Evolutionary conservation across 176 grass and related monocot species (phyloP).

Genomic region (Echinochloa phyllopogon): DNA sequence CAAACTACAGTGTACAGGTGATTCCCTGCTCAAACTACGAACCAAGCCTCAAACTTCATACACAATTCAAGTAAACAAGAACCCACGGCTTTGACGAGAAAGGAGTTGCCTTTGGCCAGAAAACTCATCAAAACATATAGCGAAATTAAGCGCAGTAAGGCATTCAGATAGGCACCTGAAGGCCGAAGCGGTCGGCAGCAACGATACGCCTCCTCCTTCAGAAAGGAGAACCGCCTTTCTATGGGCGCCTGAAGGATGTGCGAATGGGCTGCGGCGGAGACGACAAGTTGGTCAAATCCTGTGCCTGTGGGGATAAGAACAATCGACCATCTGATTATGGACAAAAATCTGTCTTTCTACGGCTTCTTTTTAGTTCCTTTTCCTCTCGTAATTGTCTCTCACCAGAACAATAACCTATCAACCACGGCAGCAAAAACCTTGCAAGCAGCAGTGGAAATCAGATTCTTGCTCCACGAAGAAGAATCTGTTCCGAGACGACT

Average conservation of each 20-base stretch:
- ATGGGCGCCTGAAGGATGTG: neutral
- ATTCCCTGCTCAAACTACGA: neutral
- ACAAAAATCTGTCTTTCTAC: neutral
- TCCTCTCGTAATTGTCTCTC: neutral
- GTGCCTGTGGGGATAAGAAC: conserved; percentile 28
- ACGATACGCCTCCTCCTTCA: conserved; percentile 44
- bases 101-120: conserved; percentile 40
- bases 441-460: conserved; percentile 3
- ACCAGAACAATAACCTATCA: conserved; percentile 5
- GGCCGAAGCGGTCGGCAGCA: conserved; percentile 25
- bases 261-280: neutral
- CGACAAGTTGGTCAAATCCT: conserved; percentile 30
- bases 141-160: conserved; percentile 9
- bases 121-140: conserved; percentile 11
- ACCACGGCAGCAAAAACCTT: neutral
- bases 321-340: neutral
- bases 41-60: neutral
- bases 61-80: neutral
- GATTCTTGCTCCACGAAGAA: conserved; percentile 36
- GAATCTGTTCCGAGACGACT: conserved; percentile 46
- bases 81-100: conserved; percentile 11
- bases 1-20: neutral
- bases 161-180: conserved; percentile 46
- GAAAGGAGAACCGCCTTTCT: conserved; percentile 3
- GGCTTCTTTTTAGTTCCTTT: neutral